Percentiles rank a stretch among this genome's conserved stretches.
These are phyloP conservation scores for Pyracantha coccinea DNA, from an alignment of 331 rosid genomes.

Conservation along the genomic window DNA sequence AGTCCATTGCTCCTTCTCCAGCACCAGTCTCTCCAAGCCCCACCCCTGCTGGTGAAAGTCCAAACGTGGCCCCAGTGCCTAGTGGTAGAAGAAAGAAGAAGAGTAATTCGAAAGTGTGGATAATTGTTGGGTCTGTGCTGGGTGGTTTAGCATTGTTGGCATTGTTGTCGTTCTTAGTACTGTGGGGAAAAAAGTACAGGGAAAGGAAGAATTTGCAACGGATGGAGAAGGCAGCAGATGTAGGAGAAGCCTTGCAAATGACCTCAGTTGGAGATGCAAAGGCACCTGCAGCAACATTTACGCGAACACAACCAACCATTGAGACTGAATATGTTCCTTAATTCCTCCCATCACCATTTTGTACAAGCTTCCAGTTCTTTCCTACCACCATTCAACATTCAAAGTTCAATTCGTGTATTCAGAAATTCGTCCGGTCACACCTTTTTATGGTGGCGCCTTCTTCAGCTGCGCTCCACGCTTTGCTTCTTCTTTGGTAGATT, in stretches of 20 bases:
- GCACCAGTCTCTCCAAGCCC: conserved; percentile 30
- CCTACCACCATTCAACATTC: conserved; percentile 25
- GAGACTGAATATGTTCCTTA: conserved; percentile 90
- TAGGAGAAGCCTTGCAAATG: conserved; percentile 88
- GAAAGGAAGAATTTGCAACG: conserved; percentile 53
- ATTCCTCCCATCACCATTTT: conserved; percentile 20
- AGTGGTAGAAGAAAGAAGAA: conserved; percentile 16
- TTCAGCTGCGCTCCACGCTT: neutral
- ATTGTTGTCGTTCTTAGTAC: conserved; percentile 36
- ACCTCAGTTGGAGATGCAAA: conserved; percentile 64
- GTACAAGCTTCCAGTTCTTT: conserved; percentile 34
- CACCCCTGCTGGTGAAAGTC: conserved; percentile 19
- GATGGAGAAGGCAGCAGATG: conserved; percentile 89
- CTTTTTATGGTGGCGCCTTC: conserved; percentile 26
- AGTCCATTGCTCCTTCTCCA: conserved; percentile 41
- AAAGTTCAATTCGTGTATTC: conserved; percentile 38
- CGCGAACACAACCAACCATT: conserved; percentile 83
- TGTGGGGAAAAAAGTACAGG: conserved; percentile 51
- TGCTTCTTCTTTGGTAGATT: conserved; percentile 30
- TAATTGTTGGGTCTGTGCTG: conserved; percentile 62
- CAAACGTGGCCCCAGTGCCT: conserved; percentile 18
- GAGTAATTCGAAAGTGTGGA: conserved; percentile 44
- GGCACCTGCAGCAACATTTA: conserved; percentile 85
- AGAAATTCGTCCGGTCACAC: conserved; percentile 43
- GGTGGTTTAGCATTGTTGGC: conserved; percentile 62